Evolutionary conservation across 2,329 filamentous ascomycete species (phyloP), one percentile per base, ranked within the genome.

Genomic region (Pezicula neosporulosa): DNA sequence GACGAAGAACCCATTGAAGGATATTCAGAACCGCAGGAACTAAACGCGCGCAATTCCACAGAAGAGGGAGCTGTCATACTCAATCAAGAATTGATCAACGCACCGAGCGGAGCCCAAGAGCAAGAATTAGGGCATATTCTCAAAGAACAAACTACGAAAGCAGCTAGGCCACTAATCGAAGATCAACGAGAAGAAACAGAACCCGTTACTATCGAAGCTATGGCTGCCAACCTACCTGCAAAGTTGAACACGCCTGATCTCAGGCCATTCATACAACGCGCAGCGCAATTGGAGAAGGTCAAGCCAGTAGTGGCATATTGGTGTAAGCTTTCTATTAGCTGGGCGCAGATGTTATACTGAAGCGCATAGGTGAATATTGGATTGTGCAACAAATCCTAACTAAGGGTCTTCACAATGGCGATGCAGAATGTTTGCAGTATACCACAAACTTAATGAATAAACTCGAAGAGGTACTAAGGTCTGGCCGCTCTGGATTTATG

Each of bases 281-380:
- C 90, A 33, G 81, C 83, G 35, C 93, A 99, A 74, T 81, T 99
- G 45, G 88, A 93, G 68, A 80, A 80, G 53, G 82, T 85, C 65
- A 94, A 93, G 70, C 94, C 94, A 8, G 89, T 94, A 53, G 81
- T 97, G 60, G 81, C 92, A 56, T 99, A 97, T 70, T 97, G 93
- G 91, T 94, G 93, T 96, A 80, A 66, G 87, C 80, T 16, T n/a
- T 37, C 6, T 36, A 38, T 30, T 44, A 19, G 9, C 44, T 7
- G 16, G 35, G 12, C 12, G 38, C 27, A 18, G 44, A 6, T 24
- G 21, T 38, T 45, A 53, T 44, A 51, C 56, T 61, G 19, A 66
- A 49, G 53, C 60, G 59, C 61, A 55, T 37, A 94, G 90, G 89
- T 69, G 87, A 95, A 65, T 96, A 94, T 70, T 94, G 90, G 78